Evolutionary conservation across 75 land plant species (phyloP), one percentile per base, ranked within the genome.

Genomic region (Cupressus sempervirens): DNA sequence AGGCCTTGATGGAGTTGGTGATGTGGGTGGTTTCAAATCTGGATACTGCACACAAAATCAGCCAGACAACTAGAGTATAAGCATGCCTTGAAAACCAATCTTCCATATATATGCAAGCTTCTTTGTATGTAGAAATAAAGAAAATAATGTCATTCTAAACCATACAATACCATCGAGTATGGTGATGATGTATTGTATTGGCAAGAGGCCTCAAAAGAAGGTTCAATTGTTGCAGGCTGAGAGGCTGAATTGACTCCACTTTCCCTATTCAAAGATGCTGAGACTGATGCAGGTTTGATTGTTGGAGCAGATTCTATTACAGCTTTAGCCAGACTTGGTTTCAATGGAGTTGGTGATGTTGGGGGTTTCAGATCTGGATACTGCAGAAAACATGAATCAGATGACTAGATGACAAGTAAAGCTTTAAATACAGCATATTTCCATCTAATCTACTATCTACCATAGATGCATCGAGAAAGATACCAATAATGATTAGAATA

Each of bases 321-420:
- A 38, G 79, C 3, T 76, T 76, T 76, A 40, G 18, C 67, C 67
- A 62, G 2, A 76, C 43, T 38, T 40, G 87, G 86, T 86, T 86
- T 86, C 5, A 53, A 86, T 13, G 87, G 62, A 3, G 80, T 86
- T 20, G 87, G 87, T n/a, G 87, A 73, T 43, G 85, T 48, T 38
- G 87, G 87, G 72, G 87, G 87, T 56, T 86, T 86, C 84, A 86
- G n/a, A 35, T 86, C 86, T 46, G 87, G 86, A 52, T 84, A 86
- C 87, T 86, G 87, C 85, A 86, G 6, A 20, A 38, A 4, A 29
- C 8, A 30, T 50, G 56, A 82, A 85, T 7, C 1, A 40, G 45
- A 40, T 34, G 20, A 20, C 10, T 18, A 76, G 18, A 40, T 8
- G 35, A 38, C 8, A 40, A 38, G 79, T 40, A 76, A 18, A 76